Evolutionary conservation across 352 stramenopile genomes (phyloP).

Genomic region (Lagenidium giganteum): DNA sequence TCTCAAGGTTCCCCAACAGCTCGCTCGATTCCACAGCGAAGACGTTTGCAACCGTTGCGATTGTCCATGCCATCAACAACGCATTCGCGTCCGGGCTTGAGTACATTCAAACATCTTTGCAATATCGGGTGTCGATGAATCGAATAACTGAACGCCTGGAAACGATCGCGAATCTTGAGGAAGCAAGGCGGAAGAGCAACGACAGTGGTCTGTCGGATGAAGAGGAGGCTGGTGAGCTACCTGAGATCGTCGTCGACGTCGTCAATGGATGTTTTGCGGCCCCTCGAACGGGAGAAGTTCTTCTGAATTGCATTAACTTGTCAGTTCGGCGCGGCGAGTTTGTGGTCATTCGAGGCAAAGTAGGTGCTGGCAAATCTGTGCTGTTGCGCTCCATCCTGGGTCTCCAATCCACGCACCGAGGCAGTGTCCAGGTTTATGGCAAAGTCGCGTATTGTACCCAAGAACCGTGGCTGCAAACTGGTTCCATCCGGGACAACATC

Average conservation of each 20-base stretch:
- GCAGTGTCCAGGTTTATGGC: constrained; percentile 29
- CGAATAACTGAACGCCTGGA: constrained; percentile 24
- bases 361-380: constrained; percentile 60
- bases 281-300: constrained; percentile 11
- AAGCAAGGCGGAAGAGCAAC: no score
- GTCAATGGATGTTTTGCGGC: constrained; percentile 39
- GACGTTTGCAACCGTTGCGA: constrained; percentile 26
- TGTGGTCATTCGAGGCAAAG: constrained; percentile 50
- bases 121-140: constrained; percentile 23
- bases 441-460: constrained; percentile 85
- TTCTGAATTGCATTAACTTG: constrained; percentile 50
- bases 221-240: constrained; percentile 12
- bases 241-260: constrained; percentile 28
- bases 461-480: constrained; percentile 95
- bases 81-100: constrained; percentile 14
- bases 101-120: constrained; percentile 14
- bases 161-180: constrained; percentile 1
- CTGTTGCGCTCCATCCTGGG: constrained; percentile 46
- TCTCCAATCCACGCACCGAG: constrained; percentile 32
- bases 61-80: constrained; percentile 37
- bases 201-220: not conserved
- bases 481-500: constrained; percentile 96
- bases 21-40: constrained; percentile 24
- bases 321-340: constrained; percentile 37
- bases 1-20: constrained; percentile 18